Conservation (phyloP, 176 grass and related monocot species). For the Saccharum spontaneum region DNA sequence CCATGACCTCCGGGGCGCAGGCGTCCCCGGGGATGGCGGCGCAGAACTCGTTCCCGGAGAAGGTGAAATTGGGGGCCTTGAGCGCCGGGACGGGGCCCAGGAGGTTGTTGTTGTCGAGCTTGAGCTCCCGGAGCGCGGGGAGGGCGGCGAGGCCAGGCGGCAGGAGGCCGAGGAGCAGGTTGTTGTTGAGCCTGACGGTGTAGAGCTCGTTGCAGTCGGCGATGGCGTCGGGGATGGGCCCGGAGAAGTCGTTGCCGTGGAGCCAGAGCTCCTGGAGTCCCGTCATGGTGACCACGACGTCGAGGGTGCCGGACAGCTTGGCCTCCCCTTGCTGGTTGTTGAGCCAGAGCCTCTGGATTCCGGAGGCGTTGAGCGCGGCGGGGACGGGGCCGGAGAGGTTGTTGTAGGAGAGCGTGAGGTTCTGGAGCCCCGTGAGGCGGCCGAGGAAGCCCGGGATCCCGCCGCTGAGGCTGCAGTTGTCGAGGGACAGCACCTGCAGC, state of each 20-base stretch:
- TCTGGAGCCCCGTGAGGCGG: conserved; percentile 39
- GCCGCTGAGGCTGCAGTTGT: conserved; percentile 50
- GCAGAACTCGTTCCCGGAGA: conserved; percentile 62
- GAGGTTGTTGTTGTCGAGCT: conserved; percentile 74
- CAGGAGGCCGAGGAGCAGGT: conserved; percentile 73
- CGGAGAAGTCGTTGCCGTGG: conserved; percentile 80
- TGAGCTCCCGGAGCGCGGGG: conserved; percentile 41
- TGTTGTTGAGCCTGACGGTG: conserved; percentile 58
- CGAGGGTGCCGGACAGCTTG: conserved; percentile 62
- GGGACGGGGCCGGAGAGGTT: conserved; percentile 59
- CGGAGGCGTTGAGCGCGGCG: conserved; percentile 26
- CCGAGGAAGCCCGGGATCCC: conserved; percentile 54
- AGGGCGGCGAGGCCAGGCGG: conserved; percentile 42
- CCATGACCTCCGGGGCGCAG: conserved; percentile 52
- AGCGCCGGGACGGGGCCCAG: conserved; percentile 64
- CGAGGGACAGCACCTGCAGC: conserved; percentile 50
- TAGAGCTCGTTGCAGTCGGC: conserved; percentile 38
- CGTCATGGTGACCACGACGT: conserved; percentile 52
- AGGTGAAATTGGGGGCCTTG: conserved; percentile 49
- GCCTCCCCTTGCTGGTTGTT: conserved; percentile 59
- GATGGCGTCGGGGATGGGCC: conserved; percentile 59
- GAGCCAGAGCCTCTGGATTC: conserved; percentile 67
- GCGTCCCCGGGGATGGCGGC: conserved; percentile 27
- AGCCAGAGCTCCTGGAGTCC: conserved; percentile 67
- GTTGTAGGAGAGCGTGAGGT: conserved; percentile 76